phyloP scores from a whole-genome alignment of 257 asterid species.

The Fraxinus pennsylvanica region DNA sequence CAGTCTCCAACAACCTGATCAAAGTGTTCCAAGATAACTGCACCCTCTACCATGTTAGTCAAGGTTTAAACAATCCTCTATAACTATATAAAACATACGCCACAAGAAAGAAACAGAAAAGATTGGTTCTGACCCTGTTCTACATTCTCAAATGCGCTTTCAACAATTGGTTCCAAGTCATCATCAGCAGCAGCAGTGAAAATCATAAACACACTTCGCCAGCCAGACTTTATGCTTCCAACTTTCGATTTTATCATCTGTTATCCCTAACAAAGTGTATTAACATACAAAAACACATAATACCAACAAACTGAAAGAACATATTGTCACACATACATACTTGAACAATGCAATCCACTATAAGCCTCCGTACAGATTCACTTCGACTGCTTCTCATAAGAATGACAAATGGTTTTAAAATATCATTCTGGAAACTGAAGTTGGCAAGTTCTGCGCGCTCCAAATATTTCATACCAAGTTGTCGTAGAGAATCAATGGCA shows the following conservation, averaged over 20 bases:
- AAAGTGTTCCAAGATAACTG: conserved; percentile 97
- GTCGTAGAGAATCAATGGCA: conserved; percentile 97
- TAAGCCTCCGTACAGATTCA: conserved; percentile 85
- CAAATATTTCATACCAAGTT: conserved; percentile 96
- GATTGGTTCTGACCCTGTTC: conserved; percentile 74
- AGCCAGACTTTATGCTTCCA: conserved; percentile 96
- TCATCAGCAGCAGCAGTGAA: conserved; percentile 99
- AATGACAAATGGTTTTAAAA: conserved; percentile 90
- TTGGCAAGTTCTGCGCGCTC: conserved; percentile 99
- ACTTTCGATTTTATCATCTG: conserved; percentile 99
- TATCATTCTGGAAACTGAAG: conserved; percentile 99
- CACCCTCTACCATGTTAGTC: conserved; percentile 44
- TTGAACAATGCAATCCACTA: conserved; percentile 97
- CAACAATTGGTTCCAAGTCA: conserved; percentile 85
- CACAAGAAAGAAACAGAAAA: conserved; percentile 17
- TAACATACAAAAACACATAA: conserved; percentile 27
- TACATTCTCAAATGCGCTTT: conserved; percentile 97
- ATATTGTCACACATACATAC: conserved; percentile 50
- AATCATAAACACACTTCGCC: conserved; percentile 99
- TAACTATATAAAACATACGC: conserved; percentile 25
- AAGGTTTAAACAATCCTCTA: conserved; percentile 20
- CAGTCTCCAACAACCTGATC: conserved; percentile 99
- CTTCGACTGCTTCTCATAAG: conserved; percentile 94
- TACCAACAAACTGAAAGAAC: conserved; percentile 20
- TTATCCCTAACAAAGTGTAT: conserved; percentile 38